Evolutionary conservation across 148 eudicot species (phyloP).

Genomic region (Oxyria digyna): DNA sequence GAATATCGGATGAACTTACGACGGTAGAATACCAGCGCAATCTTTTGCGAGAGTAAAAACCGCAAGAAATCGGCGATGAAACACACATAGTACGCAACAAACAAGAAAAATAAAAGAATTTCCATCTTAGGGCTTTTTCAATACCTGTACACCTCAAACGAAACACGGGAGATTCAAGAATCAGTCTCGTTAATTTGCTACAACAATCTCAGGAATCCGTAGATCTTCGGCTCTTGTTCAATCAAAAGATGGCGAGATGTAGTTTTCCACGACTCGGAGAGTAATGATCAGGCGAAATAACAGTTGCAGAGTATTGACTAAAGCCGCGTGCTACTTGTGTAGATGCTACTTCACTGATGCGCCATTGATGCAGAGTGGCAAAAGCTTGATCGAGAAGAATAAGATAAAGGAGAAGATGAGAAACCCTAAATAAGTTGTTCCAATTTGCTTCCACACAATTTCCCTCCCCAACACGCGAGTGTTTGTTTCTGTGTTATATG

Average conservation of each 20-base stretch:
- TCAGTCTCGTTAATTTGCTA: not conserved
- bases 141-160: not conserved
- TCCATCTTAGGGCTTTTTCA: not conserved
- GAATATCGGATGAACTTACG: not conserved
- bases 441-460: constrained; percentile 3
- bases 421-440: not conserved
- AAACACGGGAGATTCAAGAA: not conserved
- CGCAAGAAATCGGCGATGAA: not conserved
- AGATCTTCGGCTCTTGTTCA: not conserved
- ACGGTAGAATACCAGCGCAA: not conserved
- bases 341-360: not conserved
- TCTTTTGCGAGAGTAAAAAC: not conserved
- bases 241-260: not conserved
- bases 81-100: not conserved
- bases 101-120: not conserved
- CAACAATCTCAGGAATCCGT: not conserved
- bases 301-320: not conserved
- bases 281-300: not conserved
- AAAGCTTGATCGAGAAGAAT: not conserved
- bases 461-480: constrained; percentile 1
- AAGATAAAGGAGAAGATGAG: not conserved
- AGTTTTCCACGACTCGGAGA: not conserved
- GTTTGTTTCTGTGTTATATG: not conserved
- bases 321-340: not conserved
- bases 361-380: not conserved